These are phyloP conservation scores for Stropharia rugosoannulata DNA, from an alignment of 768 basidiomycete species.

Conservation along the genomic window DNA sequence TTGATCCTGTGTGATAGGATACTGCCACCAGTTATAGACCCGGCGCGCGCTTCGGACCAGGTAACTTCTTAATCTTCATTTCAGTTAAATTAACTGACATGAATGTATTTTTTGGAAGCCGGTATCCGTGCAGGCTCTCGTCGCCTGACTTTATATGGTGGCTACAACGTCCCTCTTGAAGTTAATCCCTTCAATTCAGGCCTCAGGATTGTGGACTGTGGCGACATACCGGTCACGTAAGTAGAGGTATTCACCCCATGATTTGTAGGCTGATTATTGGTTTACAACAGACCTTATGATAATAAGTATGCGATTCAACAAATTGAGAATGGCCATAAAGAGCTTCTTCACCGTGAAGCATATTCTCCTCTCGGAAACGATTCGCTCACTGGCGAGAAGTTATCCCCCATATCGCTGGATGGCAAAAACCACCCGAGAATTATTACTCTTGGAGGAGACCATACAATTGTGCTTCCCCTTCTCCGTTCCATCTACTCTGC, in stretches of 20 bases:
- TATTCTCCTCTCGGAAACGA: conserved; percentile 66
- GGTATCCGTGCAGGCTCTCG: conserved; percentile 82
- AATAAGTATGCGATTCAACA: conserved; percentile 72
- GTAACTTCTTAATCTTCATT: conserved; percentile 16
- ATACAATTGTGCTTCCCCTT: conserved; percentile 68
- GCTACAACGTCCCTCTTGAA: conserved; percentile 74
- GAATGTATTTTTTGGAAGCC: conserved; percentile 26
- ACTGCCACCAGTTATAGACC: conserved; percentile 78
- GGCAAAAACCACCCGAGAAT: conserved; percentile 77
- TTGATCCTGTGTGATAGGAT: conserved; percentile 37
- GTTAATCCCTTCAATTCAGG: conserved; percentile 73
- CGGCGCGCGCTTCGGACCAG: conserved; percentile 83
- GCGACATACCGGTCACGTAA: conserved; percentile 72
- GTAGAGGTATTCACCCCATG: conserved; percentile 5
- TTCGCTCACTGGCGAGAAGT: conserved; percentile 52
- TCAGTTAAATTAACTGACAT: neutral
- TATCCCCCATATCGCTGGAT: conserved; percentile 61
- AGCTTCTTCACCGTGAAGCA: conserved; percentile 61
- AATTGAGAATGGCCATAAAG: conserved; percentile 72
- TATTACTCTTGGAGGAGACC: conserved; percentile 86
- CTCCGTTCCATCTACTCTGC: conserved; percentile 72
- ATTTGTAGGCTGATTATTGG: neutral
- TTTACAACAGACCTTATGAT: conserved; percentile 59
- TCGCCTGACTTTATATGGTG: conserved; percentile 71
- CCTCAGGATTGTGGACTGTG: conserved; percentile 72